Evolutionary conservation across 140 eudicot species (phyloP).

Genomic region (Senecio squalidus): DNA sequence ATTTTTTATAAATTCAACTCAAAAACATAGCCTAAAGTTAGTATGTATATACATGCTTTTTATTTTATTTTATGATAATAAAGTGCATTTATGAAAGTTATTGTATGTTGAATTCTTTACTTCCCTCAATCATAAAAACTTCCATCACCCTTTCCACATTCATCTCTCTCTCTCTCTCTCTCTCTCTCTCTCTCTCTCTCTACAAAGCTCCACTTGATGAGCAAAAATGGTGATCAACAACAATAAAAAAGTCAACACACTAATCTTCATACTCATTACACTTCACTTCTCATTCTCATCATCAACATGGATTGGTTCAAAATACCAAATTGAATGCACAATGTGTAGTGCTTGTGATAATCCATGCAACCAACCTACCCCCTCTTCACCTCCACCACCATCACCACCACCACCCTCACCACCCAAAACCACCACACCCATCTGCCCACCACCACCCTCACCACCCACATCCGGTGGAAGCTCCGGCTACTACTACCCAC

Average conservation of each 20-base stretch:
- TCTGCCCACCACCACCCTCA: constrained; percentile 65
- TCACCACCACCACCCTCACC: constrained; percentile 43
- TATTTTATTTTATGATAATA: neutral
- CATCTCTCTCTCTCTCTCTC: neutral
- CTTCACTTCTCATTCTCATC: constrained; percentile 9
- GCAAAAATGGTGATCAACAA: constrained; percentile 15
- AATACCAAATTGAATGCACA: constrained; percentile 81
- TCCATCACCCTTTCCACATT: neutral
- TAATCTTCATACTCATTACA: constrained; percentile 13
- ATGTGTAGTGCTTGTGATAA: constrained; percentile 92
- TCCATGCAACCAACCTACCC: constrained; percentile 53
- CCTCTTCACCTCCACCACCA: constrained; percentile 60
- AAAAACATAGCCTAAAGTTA: too few relatives aligned
- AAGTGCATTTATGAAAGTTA: neutral
- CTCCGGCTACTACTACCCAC: constrained; percentile 33
- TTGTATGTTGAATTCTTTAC: neutral
- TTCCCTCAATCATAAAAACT: constrained; percentile 11
- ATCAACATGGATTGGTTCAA: constrained; percentile 69
- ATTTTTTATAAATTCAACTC: too few relatives aligned
- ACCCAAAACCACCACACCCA: constrained; percentile 31
- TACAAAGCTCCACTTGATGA: neutral
- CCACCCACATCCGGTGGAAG: constrained; percentile 22
- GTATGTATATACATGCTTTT: neutral
- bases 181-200: neutral
- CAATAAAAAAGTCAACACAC: constrained; percentile 14